Conservation (phyloP, 805 yeast genomes). For the Candida xiaguanensis region DNA sequence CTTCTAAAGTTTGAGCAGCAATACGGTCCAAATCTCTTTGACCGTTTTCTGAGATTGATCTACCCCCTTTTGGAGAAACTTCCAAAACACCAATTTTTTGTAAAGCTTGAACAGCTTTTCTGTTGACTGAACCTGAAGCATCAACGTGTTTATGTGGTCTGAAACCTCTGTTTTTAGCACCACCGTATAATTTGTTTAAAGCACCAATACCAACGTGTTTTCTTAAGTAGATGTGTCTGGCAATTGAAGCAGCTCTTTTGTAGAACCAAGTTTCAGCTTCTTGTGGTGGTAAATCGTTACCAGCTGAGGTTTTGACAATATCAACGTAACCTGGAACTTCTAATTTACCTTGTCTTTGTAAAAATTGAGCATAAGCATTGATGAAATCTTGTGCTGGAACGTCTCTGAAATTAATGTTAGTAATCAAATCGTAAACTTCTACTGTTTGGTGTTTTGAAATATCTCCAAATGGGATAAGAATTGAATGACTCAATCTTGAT, state of each 20-base stretch:
- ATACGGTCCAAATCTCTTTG: slow-evolving; percentile 99
- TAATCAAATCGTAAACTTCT: slow-evolving; percentile 17
- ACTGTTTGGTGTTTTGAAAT: slow-evolving; percentile 5
- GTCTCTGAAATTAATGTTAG: slow-evolving; percentile 65
- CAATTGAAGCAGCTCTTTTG: slow-evolving; percentile 99
- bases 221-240: slow-evolving; percentile 99
- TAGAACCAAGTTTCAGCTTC: slow-evolving; percentile 99
- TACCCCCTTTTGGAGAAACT: slow-evolving; percentile 96
- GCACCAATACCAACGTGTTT: slow-evolving; percentile 99
- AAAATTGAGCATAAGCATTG: slow-evolving; percentile 99
- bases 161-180: slow-evolving; percentile 98
- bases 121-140: slow-evolving; percentile 99
- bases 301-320: slow-evolving; percentile 97
- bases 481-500: slow-evolving; percentile 1
- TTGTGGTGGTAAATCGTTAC: slow-evolving; percentile 99
- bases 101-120: slow-evolving; percentile 96
- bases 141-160: slow-evolving; percentile 98
- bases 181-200: slow-evolving; percentile 98
- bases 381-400: slow-evolving; percentile 99
- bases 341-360: slow-evolving; percentile 99
- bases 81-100: slow-evolving; percentile 98
- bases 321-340: slow-evolving; percentile 99
- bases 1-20: slow-evolving; percentile 98
- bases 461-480: slow-evolving; percentile 2
- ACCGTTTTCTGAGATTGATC: slow-evolving; percentile 98